These are phyloP conservation scores for Cystobasidiopsis lactophilus DNA, from an alignment of 768 basidiomycete genomes.

Conservation along the genomic window DNA sequence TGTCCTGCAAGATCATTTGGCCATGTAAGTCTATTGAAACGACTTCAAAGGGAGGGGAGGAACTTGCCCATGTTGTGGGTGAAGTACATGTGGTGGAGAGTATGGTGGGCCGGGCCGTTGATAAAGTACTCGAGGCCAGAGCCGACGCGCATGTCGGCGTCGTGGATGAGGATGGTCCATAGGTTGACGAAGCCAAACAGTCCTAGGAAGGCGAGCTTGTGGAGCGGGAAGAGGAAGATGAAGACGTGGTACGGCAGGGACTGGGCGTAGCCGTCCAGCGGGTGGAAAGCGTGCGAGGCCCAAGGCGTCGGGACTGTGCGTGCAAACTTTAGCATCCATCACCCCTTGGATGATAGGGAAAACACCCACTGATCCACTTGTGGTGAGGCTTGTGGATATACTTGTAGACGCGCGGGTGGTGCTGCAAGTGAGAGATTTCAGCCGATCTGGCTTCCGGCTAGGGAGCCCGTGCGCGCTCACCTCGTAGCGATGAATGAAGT, in stretches of 20 bases:
- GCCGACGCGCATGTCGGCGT: constrained; percentile 94
- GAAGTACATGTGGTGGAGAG: constrained; percentile 56
- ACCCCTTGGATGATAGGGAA: not conserved
- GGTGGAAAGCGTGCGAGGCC: constrained; percentile 94
- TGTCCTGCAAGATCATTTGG: not conserved
- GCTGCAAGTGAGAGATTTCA: too few relatives aligned
- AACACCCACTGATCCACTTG: constrained; percentile 75
- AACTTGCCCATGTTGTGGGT: constrained; percentile 72
- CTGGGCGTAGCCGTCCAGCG: constrained; percentile 79
- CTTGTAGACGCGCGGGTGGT: constrained; percentile 71
- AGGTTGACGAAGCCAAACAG: constrained; percentile 82
- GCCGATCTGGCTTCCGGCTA: too few relatives aligned
- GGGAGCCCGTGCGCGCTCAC: too few relatives aligned
- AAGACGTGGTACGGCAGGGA: constrained; percentile 88
- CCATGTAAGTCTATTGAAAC: too few relatives aligned
- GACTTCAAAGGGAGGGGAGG: too few relatives aligned
- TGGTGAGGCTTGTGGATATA: constrained; percentile 90
- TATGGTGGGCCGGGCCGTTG: constrained; percentile 92
- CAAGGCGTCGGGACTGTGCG: constrained; percentile 77
- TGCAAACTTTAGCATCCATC: not conserved
- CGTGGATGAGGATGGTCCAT: constrained; percentile 92
- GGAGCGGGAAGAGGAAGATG: constrained; percentile 70
- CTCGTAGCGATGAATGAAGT: constrained; percentile 89
- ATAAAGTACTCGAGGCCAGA: constrained; percentile 68
- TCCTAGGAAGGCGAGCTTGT: constrained; percentile 57